A percentile compares a stretch with the other conserved stretches of the same genome.
These are phyloP conservation scores for Backusella westeae DNA, from an alignment of 192 early-diverging fungal species.

Conservation along the genomic window DNA sequence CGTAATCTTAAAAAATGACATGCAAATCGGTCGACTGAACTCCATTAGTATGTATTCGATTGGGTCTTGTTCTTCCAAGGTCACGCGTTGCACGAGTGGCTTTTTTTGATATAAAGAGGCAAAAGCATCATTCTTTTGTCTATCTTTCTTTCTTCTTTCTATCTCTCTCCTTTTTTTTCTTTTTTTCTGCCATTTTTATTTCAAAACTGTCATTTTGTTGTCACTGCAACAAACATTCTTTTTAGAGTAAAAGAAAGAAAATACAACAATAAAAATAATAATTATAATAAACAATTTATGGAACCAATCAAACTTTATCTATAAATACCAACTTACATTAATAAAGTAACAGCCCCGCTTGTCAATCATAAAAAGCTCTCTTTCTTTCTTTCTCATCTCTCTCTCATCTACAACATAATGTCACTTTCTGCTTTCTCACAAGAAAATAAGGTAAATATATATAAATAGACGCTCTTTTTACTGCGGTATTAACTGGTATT, in stretches of 20 bases:
- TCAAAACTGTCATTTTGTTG: background rate
- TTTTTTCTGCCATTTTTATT: conserved; percentile 3
- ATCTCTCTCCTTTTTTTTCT: background rate
- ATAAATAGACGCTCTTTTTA: background rate
- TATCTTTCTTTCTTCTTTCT: background rate
- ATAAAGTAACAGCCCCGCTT: conserved; percentile 7
- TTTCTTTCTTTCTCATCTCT: background rate
- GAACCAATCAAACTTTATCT: background rate
- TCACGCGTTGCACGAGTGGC: conserved; percentile 20
- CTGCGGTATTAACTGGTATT: background rate
- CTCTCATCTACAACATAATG: background rate
- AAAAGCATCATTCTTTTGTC: background rate
- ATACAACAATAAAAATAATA: background rate
- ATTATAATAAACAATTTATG: background rate
- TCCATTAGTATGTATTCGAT: background rate
- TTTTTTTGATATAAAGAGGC: conserved; percentile 5
- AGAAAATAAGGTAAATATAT: background rate
- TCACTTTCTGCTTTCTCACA: background rate
- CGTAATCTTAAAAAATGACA: conserved; percentile 10
- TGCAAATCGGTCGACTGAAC: background rate
- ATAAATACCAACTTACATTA: background rate
- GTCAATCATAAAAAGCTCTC: background rate
- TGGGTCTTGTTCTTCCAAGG: background rate
- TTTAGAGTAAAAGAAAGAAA: background rate
- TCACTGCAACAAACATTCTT: background rate